A percentile compares a stretch with the other conserved stretches of the same genome.
Conservation (phyloP, 208 protist genomes). For the Herpetomonas tarakana region DNA sequence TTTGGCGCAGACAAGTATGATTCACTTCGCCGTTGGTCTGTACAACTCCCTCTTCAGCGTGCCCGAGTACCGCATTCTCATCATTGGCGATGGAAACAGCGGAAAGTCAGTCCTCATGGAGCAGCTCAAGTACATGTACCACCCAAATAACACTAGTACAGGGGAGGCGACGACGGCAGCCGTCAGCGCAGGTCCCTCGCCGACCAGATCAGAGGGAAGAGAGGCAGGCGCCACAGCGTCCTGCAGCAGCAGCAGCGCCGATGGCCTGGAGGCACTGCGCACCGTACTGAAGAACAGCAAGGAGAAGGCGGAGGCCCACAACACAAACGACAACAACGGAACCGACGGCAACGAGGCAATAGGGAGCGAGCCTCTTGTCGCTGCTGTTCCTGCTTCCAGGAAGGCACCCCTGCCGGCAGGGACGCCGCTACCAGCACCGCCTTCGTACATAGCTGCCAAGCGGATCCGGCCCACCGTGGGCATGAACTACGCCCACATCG, state of each 20-base stretch:
- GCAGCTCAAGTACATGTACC: slow-evolving; percentile 94
- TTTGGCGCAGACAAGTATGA: slow-evolving; percentile 37
- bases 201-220: too few relatives aligned
- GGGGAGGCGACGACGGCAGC: slow-evolving; percentile 1
- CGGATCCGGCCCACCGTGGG: slow-evolving; percentile 98
- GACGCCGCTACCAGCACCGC: slow-evolving; percentile 21
- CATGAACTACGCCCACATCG: slow-evolving; percentile 95
- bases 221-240: too few relatives aligned
- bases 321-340: too few relatives aligned
- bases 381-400: too few relatives aligned
- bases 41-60: slow-evolving; percentile 78
- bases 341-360: neutral
- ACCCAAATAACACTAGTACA: slow-evolving; percentile 45
- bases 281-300: neutral
- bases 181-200: neutral
- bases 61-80: slow-evolving; percentile 88
- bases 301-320: neutral
- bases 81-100: slow-evolving; percentile 93
- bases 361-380: too few relatives aligned
- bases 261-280: neutral
- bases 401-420: slow-evolving; percentile 11
- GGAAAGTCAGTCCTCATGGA: slow-evolving; percentile 99
- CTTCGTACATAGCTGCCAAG: slow-evolving; percentile 32
- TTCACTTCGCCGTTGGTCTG: slow-evolving; percentile 56
- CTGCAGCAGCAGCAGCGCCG: neutral